Base-by-base conservation (phyloP, 257 asterid species). In the Ilex aquifolium region DNA sequence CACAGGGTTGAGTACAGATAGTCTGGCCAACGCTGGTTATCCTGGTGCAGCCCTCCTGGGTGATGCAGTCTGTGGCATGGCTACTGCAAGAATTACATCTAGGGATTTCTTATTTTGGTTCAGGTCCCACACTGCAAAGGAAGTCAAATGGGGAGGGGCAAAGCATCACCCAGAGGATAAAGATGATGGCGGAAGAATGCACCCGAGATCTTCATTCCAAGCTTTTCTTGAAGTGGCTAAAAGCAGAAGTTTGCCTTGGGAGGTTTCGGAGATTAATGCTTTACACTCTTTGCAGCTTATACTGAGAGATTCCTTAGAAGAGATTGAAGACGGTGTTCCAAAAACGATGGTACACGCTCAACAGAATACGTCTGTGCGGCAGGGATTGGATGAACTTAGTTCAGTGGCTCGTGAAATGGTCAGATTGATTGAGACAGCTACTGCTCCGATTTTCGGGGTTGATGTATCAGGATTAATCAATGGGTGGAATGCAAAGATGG, bases 401-500 rank as follows among this genome's bases (percentile, higher is more conserved):
- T 73, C 80, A 3, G 75, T 76, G 31, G 79, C 83, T 4, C 70
- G 32, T 76, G 85, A 85, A 72, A 77, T 87, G 79, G 84, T 72
- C 13, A 69, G 84, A 48, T 59, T 85, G 72, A 76, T 87, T 31
- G 95, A 87, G 64, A 85, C 82, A 8, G 88, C 90, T 5, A 72
- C 70, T 21, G 88, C 74, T 58, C 95, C 95, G 7, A 79, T 87
- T 48, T 85, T 87, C 50, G 87, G 84, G 55, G 93, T 83, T 13
- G 83, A 85, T 74, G 64, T 64, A 44, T 76, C 76, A 7, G 88
- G 88, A 52, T 27, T 71, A 59, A 67, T 85, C 63, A 85, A 85
- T 71, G 88, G 88, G 40, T 87, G 93, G 95, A 88, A 88, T 51
- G 51, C 70, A 30, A 85, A 85, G 72, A 83, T 88, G 72, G 68